phyloP scores from a whole-genome alignment of 2,329 filamentous ascomycete species.

The Fusarium sp. region DNA sequence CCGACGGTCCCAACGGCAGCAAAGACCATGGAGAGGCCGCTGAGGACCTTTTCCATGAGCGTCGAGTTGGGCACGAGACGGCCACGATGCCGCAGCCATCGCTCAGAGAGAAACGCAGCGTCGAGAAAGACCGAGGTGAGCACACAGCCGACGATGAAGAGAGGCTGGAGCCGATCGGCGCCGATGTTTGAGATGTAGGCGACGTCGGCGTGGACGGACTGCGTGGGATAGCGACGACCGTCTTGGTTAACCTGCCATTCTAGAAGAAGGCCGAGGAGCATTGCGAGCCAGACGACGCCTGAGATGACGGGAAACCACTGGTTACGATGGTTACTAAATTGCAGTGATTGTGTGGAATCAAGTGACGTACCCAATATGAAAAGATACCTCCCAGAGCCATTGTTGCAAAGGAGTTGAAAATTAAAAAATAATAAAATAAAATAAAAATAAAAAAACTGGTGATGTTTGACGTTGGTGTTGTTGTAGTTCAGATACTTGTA shows the following conservation, averaged over 20 bases:
- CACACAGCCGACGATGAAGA: constrained; percentile 77
- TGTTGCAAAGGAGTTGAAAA: constrained; percentile 2
- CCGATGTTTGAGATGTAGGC: constrained; percentile 78
- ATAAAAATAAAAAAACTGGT: no score
- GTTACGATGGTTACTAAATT: constrained; percentile 30
- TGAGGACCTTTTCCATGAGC: constrained; percentile 68
- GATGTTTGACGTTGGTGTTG: background rate
- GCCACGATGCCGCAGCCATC: constrained; percentile 84
- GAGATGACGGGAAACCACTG: constrained; percentile 74
- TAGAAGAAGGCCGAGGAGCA: constrained; percentile 74
- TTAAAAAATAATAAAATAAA: no score
- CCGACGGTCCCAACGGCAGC: constrained; percentile 80
- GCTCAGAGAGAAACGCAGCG: constrained; percentile 80
- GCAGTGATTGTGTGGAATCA: background rate
- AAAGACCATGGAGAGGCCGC: constrained; percentile 68
- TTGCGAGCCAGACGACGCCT: constrained; percentile 70
- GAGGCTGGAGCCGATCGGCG: constrained; percentile 70
- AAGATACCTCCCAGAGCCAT: constrained; percentile 48
- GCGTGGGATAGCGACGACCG: constrained; percentile 66
- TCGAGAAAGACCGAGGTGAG: constrained; percentile 83
- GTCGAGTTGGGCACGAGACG: constrained; percentile 77
- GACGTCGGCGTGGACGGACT: constrained; percentile 66
- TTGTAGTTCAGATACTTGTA: background rate
- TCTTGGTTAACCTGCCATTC: constrained; percentile 70
- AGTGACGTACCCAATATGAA: constrained; percentile 53